Evolutionary conservation across 345 rosid genomes (phyloP), one percentile per base, ranked within the genome.

Genomic region (Leavenworthia alabamica): DNA sequence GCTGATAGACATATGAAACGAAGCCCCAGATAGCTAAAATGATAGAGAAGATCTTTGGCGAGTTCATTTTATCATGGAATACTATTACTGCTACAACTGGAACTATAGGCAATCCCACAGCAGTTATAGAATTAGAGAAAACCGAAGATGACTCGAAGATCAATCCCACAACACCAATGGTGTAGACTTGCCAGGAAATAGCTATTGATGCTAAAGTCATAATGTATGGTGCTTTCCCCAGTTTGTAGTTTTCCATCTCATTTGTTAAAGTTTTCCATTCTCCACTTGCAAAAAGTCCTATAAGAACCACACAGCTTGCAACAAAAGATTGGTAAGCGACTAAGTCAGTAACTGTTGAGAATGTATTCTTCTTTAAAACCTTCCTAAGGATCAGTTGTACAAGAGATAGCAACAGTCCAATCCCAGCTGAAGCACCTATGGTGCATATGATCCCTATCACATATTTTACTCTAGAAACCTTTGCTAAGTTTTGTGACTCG

Each of bases 1-100:
- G 86, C 72, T 84, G 94, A 66, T 80, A 86, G 11, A 70, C 74
- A 22, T 62, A 80, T 2, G 82, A 84, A 52, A 79, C 4, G 37
- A 83, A 80, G 1, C 86, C 94, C 86, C 84, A 80, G 0, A 77
- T 5, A n/a, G 84, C 84, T 67, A 86, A 65, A 46, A 75, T 58
- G 79, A 82, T 77, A 17, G 88, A 68, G 39, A 84, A 62, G 19
- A 36, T 80, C 67, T 84, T 86, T 3, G 77, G 36, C 3, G 86
- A 69, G 19, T 71, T 75, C 86, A 86, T 81, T 56, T 67, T 64
- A 64, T 86, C 90, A 16, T 56, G 54, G 41, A 80, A 81, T 39
- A 79, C 62, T 15, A 80, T 68, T 23, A 79, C 80, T 11, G 86
- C 83, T 7, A 81, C n/a, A 5, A 84, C 57, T 1, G 90, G 88